Evolutionary conservation across 495 filamentous ascomycete genomes (phyloP).

Genomic region (Friedmanniomyces simplex): DNA sequence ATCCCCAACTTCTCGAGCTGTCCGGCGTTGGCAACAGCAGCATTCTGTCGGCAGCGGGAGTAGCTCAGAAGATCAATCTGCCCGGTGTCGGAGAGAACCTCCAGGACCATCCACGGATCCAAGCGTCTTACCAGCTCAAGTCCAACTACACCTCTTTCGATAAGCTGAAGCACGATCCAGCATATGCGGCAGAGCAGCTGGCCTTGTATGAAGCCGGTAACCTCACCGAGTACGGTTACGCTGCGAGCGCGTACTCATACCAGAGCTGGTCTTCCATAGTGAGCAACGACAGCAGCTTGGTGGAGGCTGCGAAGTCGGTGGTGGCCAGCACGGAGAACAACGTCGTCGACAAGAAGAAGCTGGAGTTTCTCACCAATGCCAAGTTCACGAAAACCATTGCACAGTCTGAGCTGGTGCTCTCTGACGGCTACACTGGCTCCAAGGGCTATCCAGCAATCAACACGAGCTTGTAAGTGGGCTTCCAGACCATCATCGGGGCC

Average conservation of each 20-base stretch:
- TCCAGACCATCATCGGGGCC: conserved; percentile 15
- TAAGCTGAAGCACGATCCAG: conserved; percentile 4
- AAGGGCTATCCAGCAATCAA: conserved; percentile 14
- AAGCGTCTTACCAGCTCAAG: conserved; percentile 17
- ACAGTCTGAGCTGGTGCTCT: conserved; percentile 20
- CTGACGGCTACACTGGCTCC: conserved; percentile 23
- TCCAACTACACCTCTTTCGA: conserved; percentile 19
- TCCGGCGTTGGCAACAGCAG: conserved; percentile 20
- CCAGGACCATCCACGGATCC: conserved; percentile 24
- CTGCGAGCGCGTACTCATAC: conserved; percentile 16
- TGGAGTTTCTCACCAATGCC: conserved; percentile 7
- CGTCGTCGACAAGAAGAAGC: conserved; percentile 12
- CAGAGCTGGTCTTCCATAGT: conserved; percentile 14
- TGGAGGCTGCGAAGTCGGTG: conserved; percentile 1
- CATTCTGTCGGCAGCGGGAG: conserved; percentile 6
- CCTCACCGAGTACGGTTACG: conserved; percentile 16
- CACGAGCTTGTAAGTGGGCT: conserved; percentile 2
- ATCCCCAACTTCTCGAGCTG: conserved; percentile 24
- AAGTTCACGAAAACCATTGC: conserved; percentile 2
- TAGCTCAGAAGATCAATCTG: conserved; percentile 9
- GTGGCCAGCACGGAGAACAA: neutral
- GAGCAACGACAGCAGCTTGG: conserved; percentile 3
- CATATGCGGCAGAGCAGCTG: conserved; percentile 10
- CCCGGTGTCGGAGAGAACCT: conserved; percentile 24
- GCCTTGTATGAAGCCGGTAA: conserved; percentile 15